Evolutionary conservation across 176 grass and related monocot species (phyloP), one percentile per base, ranked within the genome.

Genomic region (Rhynchospora pubera): DNA sequence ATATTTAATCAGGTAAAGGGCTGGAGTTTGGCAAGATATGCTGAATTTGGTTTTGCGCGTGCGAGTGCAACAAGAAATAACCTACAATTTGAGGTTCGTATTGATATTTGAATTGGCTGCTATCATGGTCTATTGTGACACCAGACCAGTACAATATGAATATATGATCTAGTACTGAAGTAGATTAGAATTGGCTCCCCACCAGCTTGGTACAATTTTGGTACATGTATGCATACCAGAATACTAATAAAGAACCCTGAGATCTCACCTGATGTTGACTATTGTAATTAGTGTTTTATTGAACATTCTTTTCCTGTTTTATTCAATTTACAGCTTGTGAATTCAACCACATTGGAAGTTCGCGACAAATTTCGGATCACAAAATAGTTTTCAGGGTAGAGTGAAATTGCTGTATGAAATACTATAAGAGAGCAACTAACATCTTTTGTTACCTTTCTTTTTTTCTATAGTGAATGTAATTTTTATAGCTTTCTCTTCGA

Each of bases 41-140:
- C 89, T 53, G 94, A 97, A 73, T 97, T 84, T 0, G 89, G 94
- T 34, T 93, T 93, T 82, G 91, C 84, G 18, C 89, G 89, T 45
- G 85, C 90, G 70, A 72, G 80, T 62, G 80, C 89, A 12, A 91
- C 91, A 5, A 93, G 47, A 62, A 83, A 61, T 50, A 85, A 88
- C 21, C 11, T 97, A 10, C 73, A 85, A 74, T 82, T 97, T 77
- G 81, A 97, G 89, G 91, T 93, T 34, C 78, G 57, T 77, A 8
- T 26, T 61, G 69, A 75, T 75, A 55, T 75, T 75, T 75, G 23
- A 23, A 75, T 28, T 6, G 7, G 47, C 52, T 75, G 7, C 26
- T 75, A 3, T 55, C 22, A 75, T 53, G 46, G 45, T 28, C 9
- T 16, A 53, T 53, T 53, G 13, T 15, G 21, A 9, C 23, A 75